phyloP scores from a whole-genome alignment of 139 green algal species.

The Trebouxia sp. region DNA sequence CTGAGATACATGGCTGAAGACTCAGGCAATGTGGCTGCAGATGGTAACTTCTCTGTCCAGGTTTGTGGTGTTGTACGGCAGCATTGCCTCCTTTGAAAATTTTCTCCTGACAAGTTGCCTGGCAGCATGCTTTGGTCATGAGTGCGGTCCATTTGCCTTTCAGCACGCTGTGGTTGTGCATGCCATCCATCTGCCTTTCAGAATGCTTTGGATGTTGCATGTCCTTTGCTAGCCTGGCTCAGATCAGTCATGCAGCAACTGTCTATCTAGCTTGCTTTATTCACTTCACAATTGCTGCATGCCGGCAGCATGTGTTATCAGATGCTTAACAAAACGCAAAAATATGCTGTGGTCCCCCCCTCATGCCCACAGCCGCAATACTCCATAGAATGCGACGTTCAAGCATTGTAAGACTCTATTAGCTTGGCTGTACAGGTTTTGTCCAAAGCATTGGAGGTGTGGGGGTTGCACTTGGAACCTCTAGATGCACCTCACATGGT shows the following conservation, averaged over 20 bases:
- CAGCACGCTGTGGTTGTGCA: background rate
- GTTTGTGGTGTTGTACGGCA: conserved; percentile 28
- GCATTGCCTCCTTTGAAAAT: too few species aligned
- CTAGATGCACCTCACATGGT: conserved; percentile 49
- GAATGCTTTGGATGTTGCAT: background rate
- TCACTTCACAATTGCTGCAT: background rate
- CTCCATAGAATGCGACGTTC: too few species aligned
- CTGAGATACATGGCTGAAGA: conserved; percentile 55
- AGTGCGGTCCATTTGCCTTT: too few species aligned
- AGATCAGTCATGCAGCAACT: too few species aligned
- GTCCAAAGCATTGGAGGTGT: conserved; percentile 73
- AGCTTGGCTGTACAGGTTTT: conserved; percentile 62
- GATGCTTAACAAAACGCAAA: too few species aligned
- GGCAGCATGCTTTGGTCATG: too few species aligned
- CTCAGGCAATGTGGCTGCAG: conserved; percentile 72
- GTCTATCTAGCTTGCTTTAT: too few species aligned
- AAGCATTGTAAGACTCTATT: background rate
- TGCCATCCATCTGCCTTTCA: too few species aligned
- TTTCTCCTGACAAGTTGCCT: too few species aligned
- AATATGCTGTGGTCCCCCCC: too few species aligned
- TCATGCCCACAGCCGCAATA: too few species aligned
- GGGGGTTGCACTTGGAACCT: conserved; percentile 50
- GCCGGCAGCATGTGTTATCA: background rate
- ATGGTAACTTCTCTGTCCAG: conserved; percentile 86
- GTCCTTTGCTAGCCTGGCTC: too few species aligned